Evolutionary conservation across 1,284 basidiomycete genomes (phyloP).

Genomic region (Malassezia psittaci): DNA sequence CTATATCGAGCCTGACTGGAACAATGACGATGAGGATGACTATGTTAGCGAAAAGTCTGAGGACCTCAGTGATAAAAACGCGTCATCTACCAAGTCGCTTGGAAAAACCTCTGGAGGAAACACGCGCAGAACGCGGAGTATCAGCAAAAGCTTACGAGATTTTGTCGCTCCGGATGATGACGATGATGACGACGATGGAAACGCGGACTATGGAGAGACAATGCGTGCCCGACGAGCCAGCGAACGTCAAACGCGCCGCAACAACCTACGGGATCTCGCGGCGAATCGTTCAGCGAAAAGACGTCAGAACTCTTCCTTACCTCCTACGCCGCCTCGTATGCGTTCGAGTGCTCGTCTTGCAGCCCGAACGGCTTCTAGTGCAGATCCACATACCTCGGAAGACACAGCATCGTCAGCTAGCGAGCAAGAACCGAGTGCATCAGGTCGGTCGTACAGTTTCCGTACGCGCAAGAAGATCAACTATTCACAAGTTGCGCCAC

Average conservation of each 20-base stretch:
- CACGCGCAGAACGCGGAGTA: background rate
- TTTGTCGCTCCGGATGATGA: conserved; percentile 33
- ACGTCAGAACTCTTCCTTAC: conserved; percentile 9
- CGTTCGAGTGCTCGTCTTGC: background rate
- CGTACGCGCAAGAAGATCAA: conserved; percentile 44
- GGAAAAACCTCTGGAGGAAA: too few species aligned
- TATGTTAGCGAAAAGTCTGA: background rate
- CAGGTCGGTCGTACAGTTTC: conserved; percentile 34
- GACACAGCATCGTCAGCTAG: conserved; percentile 22
- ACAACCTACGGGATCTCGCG: conserved; percentile 19
- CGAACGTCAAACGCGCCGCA: conserved; percentile 11
- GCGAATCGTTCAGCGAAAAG: conserved; percentile 19
- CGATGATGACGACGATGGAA: conserved; percentile 32
- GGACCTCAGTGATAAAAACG: conserved; percentile 12
- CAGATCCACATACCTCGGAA: conserved; percentile 21
- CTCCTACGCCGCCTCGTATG: background rate
- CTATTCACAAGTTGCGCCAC: conserved; percentile 39
- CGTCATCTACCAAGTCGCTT: background rate
- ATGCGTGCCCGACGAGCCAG: conserved; percentile 6
- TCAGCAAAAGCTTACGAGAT: conserved; percentile 22
- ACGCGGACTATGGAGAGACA: conserved; percentile 22
- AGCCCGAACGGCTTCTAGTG: conserved; percentile 8
- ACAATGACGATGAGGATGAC: conserved; percentile 20
- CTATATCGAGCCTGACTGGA: conserved; percentile 18
- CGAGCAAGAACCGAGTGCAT: conserved; percentile 28